Conservation (phyloP, 345 rosid species). For the Populus deltoides region DNA sequence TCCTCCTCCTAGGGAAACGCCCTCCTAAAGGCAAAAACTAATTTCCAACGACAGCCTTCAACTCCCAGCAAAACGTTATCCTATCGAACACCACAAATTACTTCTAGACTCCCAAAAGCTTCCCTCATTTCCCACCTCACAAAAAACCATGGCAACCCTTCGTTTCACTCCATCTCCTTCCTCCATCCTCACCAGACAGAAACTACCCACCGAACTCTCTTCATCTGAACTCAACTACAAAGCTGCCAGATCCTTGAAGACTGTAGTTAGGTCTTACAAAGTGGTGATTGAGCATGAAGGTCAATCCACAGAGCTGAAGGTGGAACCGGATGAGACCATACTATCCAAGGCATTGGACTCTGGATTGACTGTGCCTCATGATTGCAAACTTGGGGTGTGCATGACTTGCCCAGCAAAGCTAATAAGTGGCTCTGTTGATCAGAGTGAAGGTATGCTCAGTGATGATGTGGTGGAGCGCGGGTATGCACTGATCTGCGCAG, state of each 20-base stretch:
- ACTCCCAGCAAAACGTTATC: slow-evolving; percentile 32
- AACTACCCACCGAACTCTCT: slow-evolving; percentile 22
- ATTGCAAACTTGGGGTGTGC: slow-evolving; percentile 95
- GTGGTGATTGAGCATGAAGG: slow-evolving; percentile 81
- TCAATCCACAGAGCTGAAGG: slow-evolving; percentile 63
- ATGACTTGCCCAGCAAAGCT: slow-evolving; percentile 97
- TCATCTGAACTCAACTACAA: slow-evolving; percentile 23
- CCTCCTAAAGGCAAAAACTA: not conserved
- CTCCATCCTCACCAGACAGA: slow-evolving; percentile 42
- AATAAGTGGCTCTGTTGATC: slow-evolving; percentile 68
- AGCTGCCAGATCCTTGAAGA: slow-evolving; percentile 15
- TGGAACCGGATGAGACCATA: slow-evolving; percentile 82
- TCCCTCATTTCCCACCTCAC: slow-evolving; percentile 8
- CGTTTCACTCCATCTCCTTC: slow-evolving; percentile 49
- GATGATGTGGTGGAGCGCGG: slow-evolving; percentile 96
- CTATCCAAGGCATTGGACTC: slow-evolving; percentile 75
- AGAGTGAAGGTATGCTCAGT: slow-evolving; percentile 95
- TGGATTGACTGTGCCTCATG: slow-evolving; percentile 75
- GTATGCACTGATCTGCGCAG: slow-evolving; percentile 68
- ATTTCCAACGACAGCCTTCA: not conserved
- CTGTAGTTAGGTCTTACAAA: slow-evolving; percentile 47
- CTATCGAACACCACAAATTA: slow-evolving; percentile 30
- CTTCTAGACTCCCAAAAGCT: not conserved
- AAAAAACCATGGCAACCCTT: slow-evolving; percentile 53
- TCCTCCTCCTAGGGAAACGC: too few relatives aligned